Conservation (phyloP, 148 eudicot species). For the Simmondsia chinensis region DNA sequence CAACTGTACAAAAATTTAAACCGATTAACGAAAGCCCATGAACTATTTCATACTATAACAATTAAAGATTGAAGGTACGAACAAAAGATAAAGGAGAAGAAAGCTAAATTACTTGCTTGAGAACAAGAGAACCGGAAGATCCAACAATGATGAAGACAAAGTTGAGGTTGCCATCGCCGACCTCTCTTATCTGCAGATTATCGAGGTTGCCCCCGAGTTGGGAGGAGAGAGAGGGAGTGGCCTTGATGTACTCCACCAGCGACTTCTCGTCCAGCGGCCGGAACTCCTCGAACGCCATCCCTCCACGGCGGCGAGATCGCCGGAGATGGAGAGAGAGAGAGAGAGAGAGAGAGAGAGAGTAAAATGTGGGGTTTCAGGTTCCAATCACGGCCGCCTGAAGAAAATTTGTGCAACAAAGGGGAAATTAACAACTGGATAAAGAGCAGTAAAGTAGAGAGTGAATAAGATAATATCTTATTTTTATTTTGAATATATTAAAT, state of each 20-base stretch:
- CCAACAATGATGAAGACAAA: slow-evolving; percentile 64
- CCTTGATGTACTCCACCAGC: slow-evolving; percentile 60
- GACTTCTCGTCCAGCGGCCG: slow-evolving; percentile 60
- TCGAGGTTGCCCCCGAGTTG: slow-evolving; percentile 41
- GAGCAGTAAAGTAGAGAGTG: no score
- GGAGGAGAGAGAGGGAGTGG: slow-evolving; percentile 53
- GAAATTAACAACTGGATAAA: no score
- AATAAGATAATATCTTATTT: no score
- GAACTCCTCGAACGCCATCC: slow-evolving; percentile 41
- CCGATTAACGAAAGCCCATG: neutral
- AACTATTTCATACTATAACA: neutral
- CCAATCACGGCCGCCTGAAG: no score
- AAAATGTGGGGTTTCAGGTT: neutral
- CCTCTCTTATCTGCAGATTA: slow-evolving; percentile 57
- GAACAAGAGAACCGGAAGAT: slow-evolving; percentile 48
- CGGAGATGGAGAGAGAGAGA: neutral
- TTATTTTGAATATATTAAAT: no score
- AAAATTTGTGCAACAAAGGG: no score
- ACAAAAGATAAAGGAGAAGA: neutral
- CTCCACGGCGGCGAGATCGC: no score
- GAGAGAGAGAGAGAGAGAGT: neutral
- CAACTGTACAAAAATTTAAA: no score
- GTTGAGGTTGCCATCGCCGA: slow-evolving; percentile 96
- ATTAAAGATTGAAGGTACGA: neutral
- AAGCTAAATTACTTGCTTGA: slow-evolving; percentile 57